These are phyloP conservation scores for Entomortierella chlamydospora DNA, from an alignment of 192 early-diverging fungal species.

Conservation along the genomic window DNA sequence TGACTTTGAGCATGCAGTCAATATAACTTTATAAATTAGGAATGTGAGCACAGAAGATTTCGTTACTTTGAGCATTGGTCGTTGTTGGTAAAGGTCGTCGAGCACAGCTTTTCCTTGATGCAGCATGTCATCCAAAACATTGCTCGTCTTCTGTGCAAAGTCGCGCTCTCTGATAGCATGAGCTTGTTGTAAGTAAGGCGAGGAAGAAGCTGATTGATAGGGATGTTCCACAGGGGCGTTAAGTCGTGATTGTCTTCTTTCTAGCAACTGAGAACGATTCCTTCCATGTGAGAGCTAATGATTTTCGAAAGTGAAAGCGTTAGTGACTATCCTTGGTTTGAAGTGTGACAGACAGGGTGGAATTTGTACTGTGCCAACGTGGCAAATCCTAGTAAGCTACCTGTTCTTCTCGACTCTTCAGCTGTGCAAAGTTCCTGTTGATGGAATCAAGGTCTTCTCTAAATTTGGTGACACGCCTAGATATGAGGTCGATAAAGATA, in stretches of 20 bases:
- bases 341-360: no score
- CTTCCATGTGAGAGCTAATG: slow-evolving; percentile 46
- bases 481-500: no score
- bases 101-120: slow-evolving; percentile 60
- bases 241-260: slow-evolving; percentile 54
- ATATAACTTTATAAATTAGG: not conserved
- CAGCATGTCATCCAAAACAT: slow-evolving; percentile 65
- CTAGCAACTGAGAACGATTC: slow-evolving; percentile 61
- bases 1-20: no score
- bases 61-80: slow-evolving; percentile 64
- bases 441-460: slow-evolving; percentile 61
- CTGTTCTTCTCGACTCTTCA: slow-evolving; percentile 62
- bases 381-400: no score
- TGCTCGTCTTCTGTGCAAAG: slow-evolving; percentile 62
- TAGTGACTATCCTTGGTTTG: not conserved
- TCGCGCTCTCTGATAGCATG: slow-evolving; percentile 58
- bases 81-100: slow-evolving; percentile 67
- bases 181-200: slow-evolving; percentile 55
- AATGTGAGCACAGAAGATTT: not conserved
- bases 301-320: not conserved
- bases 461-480: slow-evolving; percentile 66
- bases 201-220: slow-evolving; percentile 56
- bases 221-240: slow-evolving; percentile 47
- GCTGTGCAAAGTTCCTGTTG: slow-evolving; percentile 57
- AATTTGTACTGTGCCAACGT: no score